These are phyloP conservation scores for Astragalus glycyphyllos DNA, from an alignment of 306 rosid genomes.

Conservation along the genomic window DNA sequence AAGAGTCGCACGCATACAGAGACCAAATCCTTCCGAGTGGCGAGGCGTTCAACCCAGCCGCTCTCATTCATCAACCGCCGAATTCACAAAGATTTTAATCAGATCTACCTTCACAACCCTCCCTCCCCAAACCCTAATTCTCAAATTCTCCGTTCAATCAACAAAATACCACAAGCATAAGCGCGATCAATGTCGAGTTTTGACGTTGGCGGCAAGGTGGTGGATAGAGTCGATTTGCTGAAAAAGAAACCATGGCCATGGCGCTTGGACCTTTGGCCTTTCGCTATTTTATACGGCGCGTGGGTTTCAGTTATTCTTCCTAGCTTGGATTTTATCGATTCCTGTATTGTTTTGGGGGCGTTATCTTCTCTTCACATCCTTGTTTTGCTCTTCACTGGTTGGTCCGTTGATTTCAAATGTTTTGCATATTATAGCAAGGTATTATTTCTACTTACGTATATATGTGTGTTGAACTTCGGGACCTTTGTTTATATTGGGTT, in stretches of 20 bases:
- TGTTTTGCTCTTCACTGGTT: constrained; percentile 82
- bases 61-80: neutral
- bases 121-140: constrained; percentile 28
- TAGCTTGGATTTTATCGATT: constrained; percentile 75
- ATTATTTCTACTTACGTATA: neutral
- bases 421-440: constrained; percentile 81
- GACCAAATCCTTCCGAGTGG: constrained; percentile 30
- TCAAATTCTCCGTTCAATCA: neutral
- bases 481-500: neutral
- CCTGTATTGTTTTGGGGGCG: constrained; percentile 73
- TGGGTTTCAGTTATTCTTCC: constrained; percentile 73
- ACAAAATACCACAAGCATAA: neutral
- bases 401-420: constrained; percentile 96
- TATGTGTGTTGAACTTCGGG: neutral
- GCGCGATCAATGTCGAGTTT: constrained; percentile 68
- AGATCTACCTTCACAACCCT: constrained; percentile 34
- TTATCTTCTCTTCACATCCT: constrained; percentile 71
- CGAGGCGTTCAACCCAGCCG: constrained; percentile 22
- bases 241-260: constrained; percentile 71
- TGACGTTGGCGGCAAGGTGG: constrained; percentile 91
- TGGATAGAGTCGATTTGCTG: constrained; percentile 78
- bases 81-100: neutral
- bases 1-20: constrained; percentile 22
- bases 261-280: constrained; percentile 89
- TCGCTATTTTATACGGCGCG: constrained; percentile 56